Evolutionary conservation across 2,329 filamentous ascomycete species (phyloP).

Genomic region (Aphanoascus verrucosus): DNA sequence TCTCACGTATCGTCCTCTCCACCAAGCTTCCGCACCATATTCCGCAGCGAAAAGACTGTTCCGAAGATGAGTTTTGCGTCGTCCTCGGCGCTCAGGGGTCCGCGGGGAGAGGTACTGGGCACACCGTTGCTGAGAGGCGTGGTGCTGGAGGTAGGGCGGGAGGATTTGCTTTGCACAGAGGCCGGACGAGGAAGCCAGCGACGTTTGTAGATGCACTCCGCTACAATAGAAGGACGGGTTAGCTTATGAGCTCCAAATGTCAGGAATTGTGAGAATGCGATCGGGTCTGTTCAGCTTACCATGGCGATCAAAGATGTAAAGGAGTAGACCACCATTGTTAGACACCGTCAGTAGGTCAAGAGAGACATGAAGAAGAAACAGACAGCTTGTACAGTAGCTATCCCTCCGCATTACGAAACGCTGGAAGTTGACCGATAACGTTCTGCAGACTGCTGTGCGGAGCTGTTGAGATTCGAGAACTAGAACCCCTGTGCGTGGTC

Average conservation of each 20-base stretch:
- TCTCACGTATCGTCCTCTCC: conserved; percentile 68
- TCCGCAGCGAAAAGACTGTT: conserved; percentile 88
- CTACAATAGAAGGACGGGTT: conserved; percentile 38
- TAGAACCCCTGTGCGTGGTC: too few species aligned
- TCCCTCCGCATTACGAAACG: too few species aligned
- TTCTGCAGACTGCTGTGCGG: too few species aligned
- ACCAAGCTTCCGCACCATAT: conserved; percentile 92
- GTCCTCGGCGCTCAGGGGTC: conserved; percentile 46
- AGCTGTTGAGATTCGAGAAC: too few species aligned
- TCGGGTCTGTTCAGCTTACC: conserved; percentile 45
- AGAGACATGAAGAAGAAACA: background rate
- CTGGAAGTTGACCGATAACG: too few species aligned
- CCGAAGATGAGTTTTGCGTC: conserved; percentile 97
- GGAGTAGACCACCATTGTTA: conserved; percentile 77
- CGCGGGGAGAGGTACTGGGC: conserved; percentile 31
- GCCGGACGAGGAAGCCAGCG: conserved; percentile 59
- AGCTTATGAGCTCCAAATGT: too few species aligned
- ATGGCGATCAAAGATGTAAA: conserved; percentile 98
- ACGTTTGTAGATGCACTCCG: conserved; percentile 93
- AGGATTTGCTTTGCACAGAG: conserved; percentile 36
- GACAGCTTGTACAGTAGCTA: too few species aligned
- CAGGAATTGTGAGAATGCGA: conserved; percentile 11
- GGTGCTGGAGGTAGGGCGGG: conserved; percentile 18
- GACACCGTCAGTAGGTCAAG: background rate
- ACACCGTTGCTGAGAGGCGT: conserved; percentile 37